Evolutionary conservation across 371 early-diverging fungal species (phyloP).

Genomic region (Apophysomyces ossiformis): DNA sequence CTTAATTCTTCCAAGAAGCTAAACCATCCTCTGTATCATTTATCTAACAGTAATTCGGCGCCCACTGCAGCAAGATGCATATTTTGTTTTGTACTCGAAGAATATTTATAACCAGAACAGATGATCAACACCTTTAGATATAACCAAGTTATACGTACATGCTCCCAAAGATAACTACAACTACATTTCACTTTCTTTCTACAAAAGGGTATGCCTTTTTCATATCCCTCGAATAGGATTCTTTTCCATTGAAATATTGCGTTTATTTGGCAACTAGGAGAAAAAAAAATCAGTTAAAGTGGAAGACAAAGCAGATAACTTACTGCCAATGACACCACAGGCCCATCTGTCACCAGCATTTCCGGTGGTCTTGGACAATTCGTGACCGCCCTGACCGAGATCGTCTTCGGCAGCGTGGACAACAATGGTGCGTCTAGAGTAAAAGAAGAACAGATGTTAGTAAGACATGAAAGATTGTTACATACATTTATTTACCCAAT

Average conservation of each 20-base stretch:
- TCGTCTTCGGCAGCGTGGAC: slow-evolving; percentile 85
- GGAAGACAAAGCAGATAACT: slow-evolving; percentile 12
- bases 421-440: slow-evolving; percentile 75
- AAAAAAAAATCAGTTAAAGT: not conserved
- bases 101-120: not conserved
- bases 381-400: slow-evolving; percentile 78
- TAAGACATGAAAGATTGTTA: not conserved
- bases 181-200: slow-evolving; percentile 1
- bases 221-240: not conserved
- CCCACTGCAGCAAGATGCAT: too few relatives aligned
- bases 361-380: slow-evolving; percentile 76
- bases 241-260: not conserved
- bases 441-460: not conserved
- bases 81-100: not conserved
- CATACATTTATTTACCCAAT: slow-evolving; percentile 58
- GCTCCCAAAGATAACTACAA: not conserved
- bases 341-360: slow-evolving; percentile 85
- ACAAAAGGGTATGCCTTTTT: not conserved
- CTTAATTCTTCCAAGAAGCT: too few relatives aligned
- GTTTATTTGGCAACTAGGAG: slow-evolving; percentile 2
- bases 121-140: slow-evolving; percentile 6
- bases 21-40: too few relatives aligned
- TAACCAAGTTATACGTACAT: not conserved
- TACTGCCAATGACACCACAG: slow-evolving; percentile 88
- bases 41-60: too few relatives aligned